These are phyloP conservation scores for Sclerotinia nivalis DNA, from an alignment of 2,329 filamentous ascomycete genomes.

Conservation along the genomic window DNA sequence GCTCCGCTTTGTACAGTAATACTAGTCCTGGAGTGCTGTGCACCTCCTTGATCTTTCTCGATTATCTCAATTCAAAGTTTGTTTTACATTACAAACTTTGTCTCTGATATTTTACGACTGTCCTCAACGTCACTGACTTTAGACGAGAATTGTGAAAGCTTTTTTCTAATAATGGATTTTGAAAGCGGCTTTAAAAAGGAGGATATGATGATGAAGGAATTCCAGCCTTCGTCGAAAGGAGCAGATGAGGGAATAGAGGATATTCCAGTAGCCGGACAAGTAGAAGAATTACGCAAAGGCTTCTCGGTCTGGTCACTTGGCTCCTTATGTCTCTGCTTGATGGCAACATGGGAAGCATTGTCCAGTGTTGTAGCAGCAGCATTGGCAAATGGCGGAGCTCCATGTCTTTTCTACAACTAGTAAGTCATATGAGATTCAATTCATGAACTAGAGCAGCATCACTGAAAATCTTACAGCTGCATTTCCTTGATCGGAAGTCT, in stretches of 20 bases:
- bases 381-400: conserved; percentile 48
- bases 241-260: not conserved
- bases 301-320: conserved; percentile 50
- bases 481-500: conserved; percentile 46
- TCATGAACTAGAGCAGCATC: not conserved
- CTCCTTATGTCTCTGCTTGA: conserved; percentile 37
- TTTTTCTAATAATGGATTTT: not conserved
- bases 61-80: not conserved
- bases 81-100: not conserved
- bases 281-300: conserved; percentile 35
- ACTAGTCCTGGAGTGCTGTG: not conserved
- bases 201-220: not conserved
- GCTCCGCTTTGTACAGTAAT: not conserved
- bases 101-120: not conserved
- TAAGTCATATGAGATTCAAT: conserved; percentile 29
- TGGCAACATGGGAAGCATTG: conserved; percentile 15
- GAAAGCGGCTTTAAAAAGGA: not conserved
- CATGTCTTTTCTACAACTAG: conserved; percentile 50
- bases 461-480: conserved; percentile 38
- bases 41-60: not conserved
- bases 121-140: not conserved
- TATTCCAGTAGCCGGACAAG: not conserved
- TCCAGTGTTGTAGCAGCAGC: conserved; percentile 48
- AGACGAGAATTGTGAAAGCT: not conserved
- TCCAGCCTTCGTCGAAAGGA: not conserved